Conservation (phyloP, 225 moss, liverwort and hornwort species). For the Physcomitrium patens region DNA sequence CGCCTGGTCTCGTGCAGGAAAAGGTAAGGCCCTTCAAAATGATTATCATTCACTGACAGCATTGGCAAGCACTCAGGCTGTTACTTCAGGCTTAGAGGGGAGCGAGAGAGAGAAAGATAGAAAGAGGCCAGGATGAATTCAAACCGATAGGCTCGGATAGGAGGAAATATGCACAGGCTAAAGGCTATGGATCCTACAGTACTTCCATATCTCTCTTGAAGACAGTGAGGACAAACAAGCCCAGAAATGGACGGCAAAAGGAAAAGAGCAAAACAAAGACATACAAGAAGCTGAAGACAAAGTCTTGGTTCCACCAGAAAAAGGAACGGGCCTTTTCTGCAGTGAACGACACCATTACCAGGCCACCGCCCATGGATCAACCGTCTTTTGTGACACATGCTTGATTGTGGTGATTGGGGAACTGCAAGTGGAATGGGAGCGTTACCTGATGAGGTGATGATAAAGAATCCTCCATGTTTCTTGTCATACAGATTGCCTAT, state of each 20-base stretch:
- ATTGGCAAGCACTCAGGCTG: conserved; percentile 19
- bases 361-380: conserved; percentile 44
- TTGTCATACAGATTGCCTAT: too few species aligned
- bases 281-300: conserved; percentile 30
- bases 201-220: conserved; percentile 16
- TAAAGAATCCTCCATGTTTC: too few species aligned
- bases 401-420: conserved; percentile 1
- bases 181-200: conserved; percentile 26
- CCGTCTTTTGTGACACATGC: conserved; percentile 22
- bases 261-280: conserved; percentile 18
- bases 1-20: conserved; percentile 30
- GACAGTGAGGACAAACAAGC: conserved; percentile 35
- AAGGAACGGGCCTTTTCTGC: conserved; percentile 9
- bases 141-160: conserved; percentile 18
- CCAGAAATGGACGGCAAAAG: conserved; percentile 26
- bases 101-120: too few species aligned
- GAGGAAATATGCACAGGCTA: conserved; percentile 27
- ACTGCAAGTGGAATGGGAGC: conserved; percentile 13
- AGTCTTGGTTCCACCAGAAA: conserved; percentile 16
- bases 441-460: too few species aligned
- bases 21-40: conserved; percentile 28
- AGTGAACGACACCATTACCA: conserved; percentile 36
- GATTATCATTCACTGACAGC: conserved; percentile 37
- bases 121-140: too few species aligned
- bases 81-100: conserved; percentile 16